Evolutionary conservation across 148 eudicot species (phyloP).

Genomic region (Rhododendron williamsianum): DNA sequence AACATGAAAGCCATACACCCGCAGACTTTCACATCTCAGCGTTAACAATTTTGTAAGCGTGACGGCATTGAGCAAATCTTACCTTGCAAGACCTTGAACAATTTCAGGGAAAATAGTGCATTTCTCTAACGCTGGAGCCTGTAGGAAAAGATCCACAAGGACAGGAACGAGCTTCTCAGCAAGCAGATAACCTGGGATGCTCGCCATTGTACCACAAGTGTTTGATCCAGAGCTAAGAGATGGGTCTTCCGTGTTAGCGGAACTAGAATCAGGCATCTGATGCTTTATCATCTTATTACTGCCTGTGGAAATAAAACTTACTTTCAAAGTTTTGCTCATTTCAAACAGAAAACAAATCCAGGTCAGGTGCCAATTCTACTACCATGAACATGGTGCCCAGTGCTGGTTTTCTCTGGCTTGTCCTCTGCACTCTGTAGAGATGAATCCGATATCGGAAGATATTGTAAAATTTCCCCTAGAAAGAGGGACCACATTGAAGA

Average conservation of each 20-base stretch:
- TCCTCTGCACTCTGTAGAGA: constrained; percentile 37
- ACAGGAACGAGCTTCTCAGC: constrained; percentile 81
- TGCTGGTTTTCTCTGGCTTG: constrained; percentile 25
- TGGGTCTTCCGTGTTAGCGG: constrained; percentile 26
- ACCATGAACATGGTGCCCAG: constrained; percentile 34
- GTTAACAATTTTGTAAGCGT: background rate
- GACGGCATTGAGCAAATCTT: background rate
- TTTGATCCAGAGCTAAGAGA: constrained; percentile 24
- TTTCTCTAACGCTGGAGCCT: constrained; percentile 67
- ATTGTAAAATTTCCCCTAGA: constrained; percentile 52
- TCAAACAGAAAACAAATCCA: constrained; percentile 13
- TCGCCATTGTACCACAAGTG: constrained; percentile 9
- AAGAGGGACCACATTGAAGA: constrained; percentile 72
- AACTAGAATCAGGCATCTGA: constrained; percentile 27
- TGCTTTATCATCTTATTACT: constrained; percentile 23
- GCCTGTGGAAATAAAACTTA: constrained; percentile 21
- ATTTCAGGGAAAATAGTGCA: constrained; percentile 59
- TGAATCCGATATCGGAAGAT: constrained; percentile 61
- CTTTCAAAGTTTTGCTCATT: background rate
- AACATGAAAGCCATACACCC: background rate
- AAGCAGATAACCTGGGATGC: constrained; percentile 47
- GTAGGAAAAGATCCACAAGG: constrained; percentile 65
- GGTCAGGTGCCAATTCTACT: background rate
- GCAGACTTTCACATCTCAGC: background rate
- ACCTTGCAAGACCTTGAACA: constrained; percentile 84